Base-by-base conservation (phyloP, 116 monocot genomes). In the Cymodocea nodosa region DNA sequence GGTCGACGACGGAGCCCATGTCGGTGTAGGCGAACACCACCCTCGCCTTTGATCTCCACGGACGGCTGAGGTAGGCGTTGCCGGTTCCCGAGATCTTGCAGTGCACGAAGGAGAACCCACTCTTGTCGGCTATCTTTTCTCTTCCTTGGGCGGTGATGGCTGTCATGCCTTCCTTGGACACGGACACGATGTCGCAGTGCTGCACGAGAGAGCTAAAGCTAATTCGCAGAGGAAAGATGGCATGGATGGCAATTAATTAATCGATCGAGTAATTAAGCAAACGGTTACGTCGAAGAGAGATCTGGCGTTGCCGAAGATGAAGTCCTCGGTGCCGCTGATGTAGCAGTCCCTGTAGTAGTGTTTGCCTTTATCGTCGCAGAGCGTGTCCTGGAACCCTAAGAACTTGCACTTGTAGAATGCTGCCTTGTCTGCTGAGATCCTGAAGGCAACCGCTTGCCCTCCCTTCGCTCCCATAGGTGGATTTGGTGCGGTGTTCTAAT, bases 221-320 rank as follows among this genome's bases (percentile, higher is more conserved):
- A n/a, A n/a, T n/a, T n/a, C n/a, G n/a, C n/a, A n/a, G n/a, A n/a
- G n/a, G n/a, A n/a, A n/a, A n/a, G n/a, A n/a, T n/a, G n/a, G 30
- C 30, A 30, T 30, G 30, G 5, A 6, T 44, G 12, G 7, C 7
- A 44, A 9, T 44, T 44, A 44, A 6, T 30, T 30, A 30, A 30
- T 30, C 30, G 30, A 30, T 30, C 3, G 3, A 30, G 30, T 44
- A 10, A 44, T 8, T 59, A 6, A 19, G 9, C 2, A 23, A 23
- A 2, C 4, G 0, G 19, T n/a, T 64, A 82, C 86, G 72, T 34
- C 15, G 65, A 77, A 86, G 15, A 82, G 68, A 23, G 86, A 86
- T 72, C 77, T 74, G 15, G 74, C 82, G 30, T 80, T 70, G 23
- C 86, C 80, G 65, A 86, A 86, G 54, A 85, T 85, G 73, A 85